phyloP scores from a whole-genome alignment of 2,329 filamentous ascomycete genomes.

The Aureobasidium melanogenum region DNA sequence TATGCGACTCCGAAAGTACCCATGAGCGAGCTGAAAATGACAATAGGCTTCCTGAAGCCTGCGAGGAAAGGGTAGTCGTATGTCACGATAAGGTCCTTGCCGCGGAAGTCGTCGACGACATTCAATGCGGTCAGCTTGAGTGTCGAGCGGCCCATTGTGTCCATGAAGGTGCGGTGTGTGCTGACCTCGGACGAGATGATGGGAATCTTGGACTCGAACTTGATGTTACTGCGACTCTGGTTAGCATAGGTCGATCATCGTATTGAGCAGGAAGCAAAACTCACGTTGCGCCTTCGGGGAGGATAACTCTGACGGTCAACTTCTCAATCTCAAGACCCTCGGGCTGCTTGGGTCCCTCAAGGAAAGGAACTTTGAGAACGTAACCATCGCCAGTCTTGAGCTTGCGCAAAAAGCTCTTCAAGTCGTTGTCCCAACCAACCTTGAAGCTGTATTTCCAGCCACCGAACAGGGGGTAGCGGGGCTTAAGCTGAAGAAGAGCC shows the following conservation, averaged over 20 bases:
- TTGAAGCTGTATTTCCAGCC: constrained; percentile 98
- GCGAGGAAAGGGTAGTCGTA: constrained; percentile 76
- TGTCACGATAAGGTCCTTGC: constrained; percentile 69
- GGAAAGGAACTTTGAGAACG: constrained; percentile 80
- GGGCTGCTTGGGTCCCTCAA: constrained; percentile 78
- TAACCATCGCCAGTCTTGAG: constrained; percentile 58
- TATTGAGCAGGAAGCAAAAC: constrained; percentile 27
- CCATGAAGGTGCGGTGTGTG: constrained; percentile 82
- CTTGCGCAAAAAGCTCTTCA: constrained; percentile 65
- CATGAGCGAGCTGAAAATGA: constrained; percentile 66
- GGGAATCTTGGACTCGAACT: constrained; percentile 67
- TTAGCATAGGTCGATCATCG: constrained; percentile 13
- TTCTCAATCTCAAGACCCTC: constrained; percentile 84
- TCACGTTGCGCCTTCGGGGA: constrained; percentile 85
- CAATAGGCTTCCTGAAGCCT: constrained; percentile 74
- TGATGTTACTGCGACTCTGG: constrained; percentile 57
- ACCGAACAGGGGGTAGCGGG: constrained; percentile 91
- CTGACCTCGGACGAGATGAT: constrained; percentile 52
- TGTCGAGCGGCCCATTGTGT: constrained; percentile 79
- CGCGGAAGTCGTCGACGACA: constrained; percentile 81
- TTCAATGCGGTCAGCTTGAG: constrained; percentile 75
- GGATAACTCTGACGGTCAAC: constrained; percentile 69
- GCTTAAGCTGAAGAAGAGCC: constrained; percentile 80
- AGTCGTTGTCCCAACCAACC: constrained; percentile 87
- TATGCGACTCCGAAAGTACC: constrained; percentile 67